These are phyloP conservation scores for Pseudogymnoascus sp. DNA, from an alignment of 2,329 filamentous ascomycete species.

Conservation along the genomic window DNA sequence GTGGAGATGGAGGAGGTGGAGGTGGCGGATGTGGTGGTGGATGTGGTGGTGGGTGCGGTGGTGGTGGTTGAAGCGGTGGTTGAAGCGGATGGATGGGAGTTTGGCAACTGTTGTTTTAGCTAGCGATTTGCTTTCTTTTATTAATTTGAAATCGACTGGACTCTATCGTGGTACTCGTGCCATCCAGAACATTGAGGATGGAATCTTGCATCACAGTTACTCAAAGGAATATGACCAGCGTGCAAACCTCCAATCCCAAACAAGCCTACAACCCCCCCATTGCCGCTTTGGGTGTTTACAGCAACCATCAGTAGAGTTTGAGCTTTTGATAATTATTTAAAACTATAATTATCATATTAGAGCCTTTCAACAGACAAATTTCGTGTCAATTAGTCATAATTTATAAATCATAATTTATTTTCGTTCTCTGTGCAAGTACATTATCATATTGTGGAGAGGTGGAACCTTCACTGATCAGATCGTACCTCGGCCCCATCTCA, in stretches of 20 bases:
- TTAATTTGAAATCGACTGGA: background rate
- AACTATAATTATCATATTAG: background rate
- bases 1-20: conserved; percentile 23
- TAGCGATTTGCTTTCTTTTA: background rate
- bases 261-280: background rate
- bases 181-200: no score
- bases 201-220: background rate
- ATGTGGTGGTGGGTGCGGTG: conserved; percentile 17
- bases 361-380: background rate
- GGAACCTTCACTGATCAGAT: background rate
- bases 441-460: background rate
- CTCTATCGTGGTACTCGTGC: background rate
- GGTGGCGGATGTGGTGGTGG: conserved; percentile 15
- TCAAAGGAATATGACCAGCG: background rate
- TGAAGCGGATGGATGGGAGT: background rate
- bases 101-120: background rate
- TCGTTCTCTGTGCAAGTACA: no score
- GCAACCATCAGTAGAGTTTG: background rate
- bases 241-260: no score
- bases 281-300: background rate
- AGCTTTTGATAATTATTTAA: background rate
- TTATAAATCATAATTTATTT: background rate
- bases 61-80: background rate
- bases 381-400: background rate
- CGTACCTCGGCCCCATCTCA: background rate